These are phyloP conservation scores for Nitzschia palea DNA, from an alignment of 108 stramenopile genomes.

Conservation along the genomic window DNA sequence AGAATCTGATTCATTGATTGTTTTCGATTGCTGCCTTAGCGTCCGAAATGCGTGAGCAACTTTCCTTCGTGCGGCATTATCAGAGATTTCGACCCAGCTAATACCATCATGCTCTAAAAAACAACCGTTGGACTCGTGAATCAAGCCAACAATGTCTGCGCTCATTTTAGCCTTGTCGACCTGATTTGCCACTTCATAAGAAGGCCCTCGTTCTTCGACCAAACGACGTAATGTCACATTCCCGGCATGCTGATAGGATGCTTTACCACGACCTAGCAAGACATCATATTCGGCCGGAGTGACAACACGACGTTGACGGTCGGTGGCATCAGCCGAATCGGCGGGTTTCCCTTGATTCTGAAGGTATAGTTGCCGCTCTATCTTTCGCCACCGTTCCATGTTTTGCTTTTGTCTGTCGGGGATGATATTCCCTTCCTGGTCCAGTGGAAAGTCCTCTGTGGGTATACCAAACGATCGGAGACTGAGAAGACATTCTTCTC, in stretches of 20 bases:
- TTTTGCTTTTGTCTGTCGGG: no score
- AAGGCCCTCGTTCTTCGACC: conserved; percentile 7
- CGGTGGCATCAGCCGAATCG: no score
- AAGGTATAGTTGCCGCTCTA: no score
- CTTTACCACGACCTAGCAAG: conserved; percentile 26
- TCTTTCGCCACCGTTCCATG: no score
- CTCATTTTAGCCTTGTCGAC: conserved; percentile 1
- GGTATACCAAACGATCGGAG: conserved; percentile 20
- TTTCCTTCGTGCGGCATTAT: conserved; percentile 2
- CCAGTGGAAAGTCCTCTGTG: neutral
- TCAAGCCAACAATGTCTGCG: conserved; percentile 4
- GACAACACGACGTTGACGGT: neutral
- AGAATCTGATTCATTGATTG: no score
- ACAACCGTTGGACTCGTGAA: conserved; percentile 3
- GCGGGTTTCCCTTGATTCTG: no score
- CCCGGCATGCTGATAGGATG: conserved; percentile 14
- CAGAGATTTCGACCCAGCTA: conserved; percentile 8
- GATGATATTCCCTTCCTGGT: neutral
- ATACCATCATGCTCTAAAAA: conserved; percentile 25
- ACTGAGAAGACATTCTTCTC: conserved; percentile 3
- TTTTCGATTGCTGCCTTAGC: no score
- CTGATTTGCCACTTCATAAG: neutral
- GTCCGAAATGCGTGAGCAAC: conserved; percentile 15
- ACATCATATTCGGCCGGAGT: conserved; percentile 11
- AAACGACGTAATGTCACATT: conserved; percentile 16